These are phyloP conservation scores for Mycosarcoma maydis DNA, from an alignment of 1,284 basidiomycete species.

Conservation along the genomic window DNA sequence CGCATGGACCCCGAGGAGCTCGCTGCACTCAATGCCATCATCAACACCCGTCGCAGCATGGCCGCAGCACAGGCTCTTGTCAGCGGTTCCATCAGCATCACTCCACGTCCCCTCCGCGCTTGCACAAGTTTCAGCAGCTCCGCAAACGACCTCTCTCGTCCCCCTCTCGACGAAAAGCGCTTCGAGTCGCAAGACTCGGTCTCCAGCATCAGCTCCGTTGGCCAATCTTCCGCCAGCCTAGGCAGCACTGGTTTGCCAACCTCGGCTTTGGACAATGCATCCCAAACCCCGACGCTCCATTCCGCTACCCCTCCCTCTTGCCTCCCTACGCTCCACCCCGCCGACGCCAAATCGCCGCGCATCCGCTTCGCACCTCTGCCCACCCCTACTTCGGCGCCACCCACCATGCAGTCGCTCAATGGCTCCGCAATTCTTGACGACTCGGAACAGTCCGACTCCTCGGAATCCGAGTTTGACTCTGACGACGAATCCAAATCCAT, in stretches of 20 bases:
- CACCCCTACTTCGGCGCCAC: slow-evolving; percentile 18
- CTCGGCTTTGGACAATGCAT: slow-evolving; percentile 12
- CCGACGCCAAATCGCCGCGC: slow-evolving; percentile 34
- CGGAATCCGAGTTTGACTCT: slow-evolving; percentile 42
- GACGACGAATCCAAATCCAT: slow-evolving; percentile 32
- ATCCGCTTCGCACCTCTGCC: slow-evolving; percentile 57
- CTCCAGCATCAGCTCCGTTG: slow-evolving; percentile 44
- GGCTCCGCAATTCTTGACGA: slow-evolving; percentile 17
- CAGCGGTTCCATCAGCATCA: slow-evolving; percentile 43
- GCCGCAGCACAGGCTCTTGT: slow-evolving; percentile 63
- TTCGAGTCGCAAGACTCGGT: slow-evolving; percentile 46
- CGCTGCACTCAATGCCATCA: slow-evolving; percentile 65
- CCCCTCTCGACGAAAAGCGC: slow-evolving; percentile 28
- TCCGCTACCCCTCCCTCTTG: slow-evolving; percentile 9
- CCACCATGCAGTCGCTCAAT: slow-evolving; percentile 12
- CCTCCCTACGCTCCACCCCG: slow-evolving; percentile 9
- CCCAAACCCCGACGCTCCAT: slow-evolving; percentile 3
- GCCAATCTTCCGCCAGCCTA: slow-evolving; percentile 25
- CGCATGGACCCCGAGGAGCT: slow-evolving; percentile 64
- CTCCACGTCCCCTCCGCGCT: slow-evolving; percentile 15
- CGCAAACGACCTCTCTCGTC: slow-evolving; percentile 17
- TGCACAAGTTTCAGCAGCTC: slow-evolving; percentile 40
- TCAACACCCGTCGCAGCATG: slow-evolving; percentile 65
- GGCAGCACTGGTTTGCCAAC: slow-evolving; percentile 29
- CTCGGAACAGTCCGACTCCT: slow-evolving; percentile 21